Evolutionary conservation across 768 basidiomycete species (phyloP).

Genomic region (Gloeostereum incarnatum): DNA sequence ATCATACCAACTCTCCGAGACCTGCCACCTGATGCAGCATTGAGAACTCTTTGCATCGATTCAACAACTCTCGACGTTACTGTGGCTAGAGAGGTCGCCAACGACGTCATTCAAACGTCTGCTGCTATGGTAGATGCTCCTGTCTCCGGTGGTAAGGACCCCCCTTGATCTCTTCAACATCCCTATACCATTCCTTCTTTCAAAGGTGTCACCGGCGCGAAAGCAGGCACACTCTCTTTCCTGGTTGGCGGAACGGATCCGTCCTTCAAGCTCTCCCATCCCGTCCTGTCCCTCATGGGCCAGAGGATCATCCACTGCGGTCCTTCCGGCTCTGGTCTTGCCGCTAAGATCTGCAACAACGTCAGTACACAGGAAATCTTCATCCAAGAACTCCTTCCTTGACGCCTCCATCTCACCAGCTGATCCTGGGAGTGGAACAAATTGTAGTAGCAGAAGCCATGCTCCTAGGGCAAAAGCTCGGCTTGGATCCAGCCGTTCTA

Average conservation of each 20-base stretch:
- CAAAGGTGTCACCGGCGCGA: conserved; percentile 77
- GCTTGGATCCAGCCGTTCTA: conserved; percentile 65
- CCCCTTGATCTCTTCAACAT: conserved; percentile 5
- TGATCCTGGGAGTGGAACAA: conserved; percentile 71
- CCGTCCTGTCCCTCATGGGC: conserved; percentile 69
- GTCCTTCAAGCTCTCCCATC: conserved; percentile 47
- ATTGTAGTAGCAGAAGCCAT: conserved; percentile 85
- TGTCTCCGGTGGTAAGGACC: conserved; percentile 74
- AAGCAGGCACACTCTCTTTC: conserved; percentile 83
- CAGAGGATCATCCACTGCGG: conserved; percentile 79
- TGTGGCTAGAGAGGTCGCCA: conserved; percentile 59
- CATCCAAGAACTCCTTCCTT: conserved; percentile 1
- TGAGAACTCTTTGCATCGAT: conserved; percentile 67
- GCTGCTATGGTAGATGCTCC: conserved; percentile 88
- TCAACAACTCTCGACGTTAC: conserved; percentile 85
- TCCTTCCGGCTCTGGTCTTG: conserved; percentile 70
- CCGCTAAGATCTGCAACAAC: conserved; percentile 90
- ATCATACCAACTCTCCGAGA: conserved; percentile 55
- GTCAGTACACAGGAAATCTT: conserved; percentile 29
- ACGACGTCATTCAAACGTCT: conserved; percentile 39
- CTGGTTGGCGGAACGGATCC: conserved; percentile 73
- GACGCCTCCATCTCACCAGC: conserved; percentile 17
- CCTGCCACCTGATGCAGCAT: conserved; percentile 27
- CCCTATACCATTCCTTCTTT: background rate
- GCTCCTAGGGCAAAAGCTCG: conserved; percentile 78